These are phyloP conservation scores for Neohortaea acidophila DNA, from an alignment of 495 filamentous ascomycete species.

Conservation along the genomic window DNA sequence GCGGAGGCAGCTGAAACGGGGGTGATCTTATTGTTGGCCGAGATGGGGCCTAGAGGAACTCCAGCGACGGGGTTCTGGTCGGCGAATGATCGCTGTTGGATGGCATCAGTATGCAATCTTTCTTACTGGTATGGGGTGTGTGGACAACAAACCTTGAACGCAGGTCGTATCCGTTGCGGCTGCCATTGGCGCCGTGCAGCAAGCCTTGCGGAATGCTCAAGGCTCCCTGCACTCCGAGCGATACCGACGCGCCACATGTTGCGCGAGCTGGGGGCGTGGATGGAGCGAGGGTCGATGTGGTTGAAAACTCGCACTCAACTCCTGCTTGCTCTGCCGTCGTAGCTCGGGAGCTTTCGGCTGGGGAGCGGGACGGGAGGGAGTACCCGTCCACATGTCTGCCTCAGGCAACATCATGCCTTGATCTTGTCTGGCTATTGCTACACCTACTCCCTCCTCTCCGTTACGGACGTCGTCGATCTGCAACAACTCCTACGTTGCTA, in stretches of 20 bases:
- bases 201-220: conserved; percentile 3
- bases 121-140: neutral
- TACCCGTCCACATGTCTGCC: no score
- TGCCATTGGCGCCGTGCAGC: conserved; percentile 10
- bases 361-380: no score
- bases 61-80: conserved; percentile 38
- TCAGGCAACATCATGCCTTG: no score
- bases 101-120: neutral
- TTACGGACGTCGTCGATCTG: no score
- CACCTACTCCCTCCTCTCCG: no score
- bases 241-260: conserved; percentile 11
- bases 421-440: no score
- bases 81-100: conserved; percentile 40
- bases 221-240: conserved; percentile 6
- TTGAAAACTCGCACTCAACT: no score
- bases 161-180: conserved; percentile 7
- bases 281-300: no score
- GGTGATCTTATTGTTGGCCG: conserved; percentile 21
- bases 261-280: no score
- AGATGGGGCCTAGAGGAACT: conserved; percentile 32
- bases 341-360: no score
- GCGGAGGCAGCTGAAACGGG: conserved; percentile 33
- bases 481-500: no score
- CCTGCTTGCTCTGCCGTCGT: no score
- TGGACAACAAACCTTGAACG: neutral